A percentile compares a stretch with the other conserved stretches of the same genome.
Conservation (phyloP, 2,329 filamentous ascomycete genomes). For the Epichloe sibirici region DNA sequence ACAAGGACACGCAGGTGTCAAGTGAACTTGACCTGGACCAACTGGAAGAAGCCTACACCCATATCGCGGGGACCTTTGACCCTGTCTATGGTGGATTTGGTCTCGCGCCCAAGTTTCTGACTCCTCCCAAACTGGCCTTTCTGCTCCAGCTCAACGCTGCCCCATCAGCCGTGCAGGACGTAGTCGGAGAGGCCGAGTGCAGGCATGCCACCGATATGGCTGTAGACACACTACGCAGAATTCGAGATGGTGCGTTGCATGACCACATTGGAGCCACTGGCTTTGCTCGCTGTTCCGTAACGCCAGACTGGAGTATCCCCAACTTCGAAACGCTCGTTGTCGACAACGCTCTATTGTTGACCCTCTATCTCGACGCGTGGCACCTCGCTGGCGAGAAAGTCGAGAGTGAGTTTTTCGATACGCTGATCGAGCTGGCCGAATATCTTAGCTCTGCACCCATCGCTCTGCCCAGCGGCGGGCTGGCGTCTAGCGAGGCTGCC, state of each 20-base stretch:
- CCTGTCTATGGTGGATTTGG: conserved; percentile 69
- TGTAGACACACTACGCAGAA: conserved; percentile 64
- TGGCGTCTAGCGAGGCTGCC: conserved; percentile 81
- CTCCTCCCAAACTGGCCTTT: conserved; percentile 73
- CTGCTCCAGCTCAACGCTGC: conserved; percentile 63
- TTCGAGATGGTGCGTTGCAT: conserved; percentile 43
- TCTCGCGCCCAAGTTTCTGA: conserved; percentile 76
- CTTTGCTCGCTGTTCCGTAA: conserved; percentile 71
- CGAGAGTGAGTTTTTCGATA: conserved; percentile 61
- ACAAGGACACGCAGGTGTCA: conserved; percentile 24
- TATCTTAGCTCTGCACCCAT: conserved; percentile 69
- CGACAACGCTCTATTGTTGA: conserved; percentile 78
- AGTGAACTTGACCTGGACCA: conserved; percentile 80
- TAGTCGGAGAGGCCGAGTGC: conserved; percentile 77
- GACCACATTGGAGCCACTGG: conserved; percentile 43
- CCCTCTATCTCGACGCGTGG: conserved; percentile 80
- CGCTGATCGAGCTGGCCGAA: conserved; percentile 71
- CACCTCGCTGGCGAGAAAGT: conserved; percentile 38
- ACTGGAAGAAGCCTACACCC: conserved; percentile 75
- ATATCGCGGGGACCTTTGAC: conserved; percentile 75
- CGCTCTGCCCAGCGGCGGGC: conserved; percentile 55
- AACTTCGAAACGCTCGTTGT: conserved; percentile 97
- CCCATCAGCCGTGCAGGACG: conserved; percentile 61
- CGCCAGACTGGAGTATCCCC: conserved; percentile 81
- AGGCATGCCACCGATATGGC: conserved; percentile 66